Percentiles rank a stretch among this genome's conserved stretches.
These are phyloP conservation scores for Flaveria robusta DNA, from an alignment of 129 eudicot genomes.

Conservation along the genomic window DNA sequence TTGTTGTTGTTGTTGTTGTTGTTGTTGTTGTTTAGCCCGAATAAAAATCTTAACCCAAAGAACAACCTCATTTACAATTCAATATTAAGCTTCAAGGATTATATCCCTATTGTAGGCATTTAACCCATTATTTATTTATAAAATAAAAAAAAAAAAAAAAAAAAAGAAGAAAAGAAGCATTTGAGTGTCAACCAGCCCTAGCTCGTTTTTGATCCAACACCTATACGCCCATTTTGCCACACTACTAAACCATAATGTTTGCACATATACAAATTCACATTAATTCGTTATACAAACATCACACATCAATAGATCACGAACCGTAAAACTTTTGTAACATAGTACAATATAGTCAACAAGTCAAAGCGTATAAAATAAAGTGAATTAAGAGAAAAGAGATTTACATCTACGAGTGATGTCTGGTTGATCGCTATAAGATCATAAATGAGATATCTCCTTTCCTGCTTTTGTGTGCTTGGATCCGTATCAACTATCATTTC, in stretches of 20 bases:
- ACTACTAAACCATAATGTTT: not conserved
- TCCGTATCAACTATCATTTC: constrained; percentile 75
- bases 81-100: not conserved
- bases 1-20: no score
- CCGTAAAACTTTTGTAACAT: not conserved
- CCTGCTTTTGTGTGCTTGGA: constrained; percentile 60
- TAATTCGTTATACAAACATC: not conserved
- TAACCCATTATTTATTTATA: not conserved
- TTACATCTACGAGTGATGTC: constrained; percentile 57
- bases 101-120: not conserved
- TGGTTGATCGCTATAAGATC: constrained; percentile 64
- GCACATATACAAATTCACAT: not conserved
- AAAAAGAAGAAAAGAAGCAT: not conserved
- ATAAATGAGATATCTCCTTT: constrained; percentile 69
- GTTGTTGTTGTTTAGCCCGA: not conserved
- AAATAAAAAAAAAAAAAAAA: not conserved
- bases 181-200: not conserved
- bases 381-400: not conserved
- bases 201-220: not conserved
- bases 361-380: constrained; percentile 8
- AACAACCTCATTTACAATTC: not conserved
- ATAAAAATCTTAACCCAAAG: not conserved
- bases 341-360: constrained; percentile 17
- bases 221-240: not conserved
- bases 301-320: not conserved